Evolutionary conservation across 2,329 filamentous ascomycete genomes (phyloP), one percentile per base, ranked within the genome.

Genomic region (Pseudogymnoascus sp.): DNA sequence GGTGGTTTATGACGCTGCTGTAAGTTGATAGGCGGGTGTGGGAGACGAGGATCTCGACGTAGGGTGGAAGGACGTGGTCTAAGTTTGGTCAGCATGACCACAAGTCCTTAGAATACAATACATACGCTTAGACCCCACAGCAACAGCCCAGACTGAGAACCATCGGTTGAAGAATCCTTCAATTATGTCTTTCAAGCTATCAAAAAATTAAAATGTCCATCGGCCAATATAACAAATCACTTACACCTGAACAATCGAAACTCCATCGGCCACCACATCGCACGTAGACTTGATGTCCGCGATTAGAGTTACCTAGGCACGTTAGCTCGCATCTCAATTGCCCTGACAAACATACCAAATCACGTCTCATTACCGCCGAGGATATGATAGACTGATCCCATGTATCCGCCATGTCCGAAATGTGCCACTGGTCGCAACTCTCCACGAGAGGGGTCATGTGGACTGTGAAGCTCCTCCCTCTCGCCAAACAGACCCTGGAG

Each of bases 1-100:
- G 86, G 66, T 90, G 87, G 68, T 91, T 91, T 71, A 91, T 88
- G 10, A 91, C 87, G 65, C 85, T 86, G 63, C 85, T 85, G 72
- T 91, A 90, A 13, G 88, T 88, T n/a, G 88, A 90, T 1, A 91
- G 78, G 25, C 87, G 83, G 1, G 88, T 90, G 68, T 91, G 88
- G 0, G 84, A 88, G 41, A 90, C 85, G 2, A 91, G 79, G 62
- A 91, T 90, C 65, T 91, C 88, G 25, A 91, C 88, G 66, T 91
- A 91, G 0, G 88, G 87, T 0, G 88, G 88, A 0, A 91, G 79
- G 1, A 79, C 79, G 14, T 79, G 78, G 62, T 84, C 81, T 79
- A 71, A 67, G 25, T 65, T 45, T 60, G 68, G 43, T 51, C 45
- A 51, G 45, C 7, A 51, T 16, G 14, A 28, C n/a, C n/a, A n/a